phyloP scores from a whole-genome alignment of 2,329 filamentous ascomycete genomes.

The Cryphonectria nitschkei region DNA sequence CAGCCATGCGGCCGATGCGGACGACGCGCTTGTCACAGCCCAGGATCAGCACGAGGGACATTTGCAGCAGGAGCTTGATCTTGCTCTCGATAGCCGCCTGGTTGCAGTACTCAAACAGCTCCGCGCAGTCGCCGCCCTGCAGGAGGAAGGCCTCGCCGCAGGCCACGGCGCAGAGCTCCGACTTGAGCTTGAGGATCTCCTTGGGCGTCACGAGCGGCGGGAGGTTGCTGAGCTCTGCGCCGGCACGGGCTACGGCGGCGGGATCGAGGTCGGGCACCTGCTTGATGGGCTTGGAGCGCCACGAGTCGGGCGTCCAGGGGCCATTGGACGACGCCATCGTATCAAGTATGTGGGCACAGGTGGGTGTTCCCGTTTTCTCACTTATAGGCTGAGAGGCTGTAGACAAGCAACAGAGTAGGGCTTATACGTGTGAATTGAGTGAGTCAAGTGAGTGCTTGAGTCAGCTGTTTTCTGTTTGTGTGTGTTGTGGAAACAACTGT shows the following conservation, averaged over 20 bases:
- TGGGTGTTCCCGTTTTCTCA: not conserved
- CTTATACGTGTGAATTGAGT: not conserved
- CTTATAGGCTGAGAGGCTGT: not conserved
- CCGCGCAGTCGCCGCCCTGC: conserved; percentile 95
- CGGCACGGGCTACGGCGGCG: conserved; percentile 60
- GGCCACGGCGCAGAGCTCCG: conserved; percentile 81
- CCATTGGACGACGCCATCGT: conserved; percentile 18
- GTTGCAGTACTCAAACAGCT: conserved; percentile 96
- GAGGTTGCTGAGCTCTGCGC: conserved; percentile 67
- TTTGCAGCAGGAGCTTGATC: conserved; percentile 94
- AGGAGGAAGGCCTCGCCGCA: conserved; percentile 89
- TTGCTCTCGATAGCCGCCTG: conserved; percentile 90
- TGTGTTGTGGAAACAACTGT: not conserved
- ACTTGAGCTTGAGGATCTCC: conserved; percentile 80
- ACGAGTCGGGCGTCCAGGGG: conserved; percentile 66
- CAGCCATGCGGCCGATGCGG: conserved; percentile 92
- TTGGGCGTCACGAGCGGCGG: conserved; percentile 79
- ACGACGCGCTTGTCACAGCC: conserved; percentile 81
- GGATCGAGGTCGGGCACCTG: conserved; percentile 72
- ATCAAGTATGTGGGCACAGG: conserved; percentile 7
- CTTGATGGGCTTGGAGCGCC: conserved; percentile 79
- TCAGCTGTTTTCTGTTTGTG: not conserved
- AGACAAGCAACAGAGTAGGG: not conserved
- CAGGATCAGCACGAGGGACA: conserved; percentile 96
- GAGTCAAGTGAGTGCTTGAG: not conserved